phyloP scores from a whole-genome alignment of 1,284 basidiomycete genomes.

The Microbotryum saponariae region DNA sequence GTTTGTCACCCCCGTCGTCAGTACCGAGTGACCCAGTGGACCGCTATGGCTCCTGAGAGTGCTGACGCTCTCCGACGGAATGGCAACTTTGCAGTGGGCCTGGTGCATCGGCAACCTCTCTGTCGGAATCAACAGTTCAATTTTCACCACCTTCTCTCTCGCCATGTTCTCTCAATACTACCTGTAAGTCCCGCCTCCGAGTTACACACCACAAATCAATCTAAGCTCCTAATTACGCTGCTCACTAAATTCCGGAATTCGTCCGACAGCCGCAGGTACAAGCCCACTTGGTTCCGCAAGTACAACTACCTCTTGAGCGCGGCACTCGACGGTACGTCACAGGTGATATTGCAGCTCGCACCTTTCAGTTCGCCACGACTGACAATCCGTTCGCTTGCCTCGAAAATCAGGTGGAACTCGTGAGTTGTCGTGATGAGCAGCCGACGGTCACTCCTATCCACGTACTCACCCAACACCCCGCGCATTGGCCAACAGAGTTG shows the following conservation, averaged over 20 bases:
- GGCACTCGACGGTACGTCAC: constrained; percentile 32
- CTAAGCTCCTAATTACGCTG: no score
- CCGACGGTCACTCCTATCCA: no score
- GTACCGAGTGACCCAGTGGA: not conserved
- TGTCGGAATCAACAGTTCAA: constrained; percentile 31
- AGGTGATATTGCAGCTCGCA: constrained; percentile 12
- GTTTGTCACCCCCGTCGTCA: constrained; percentile 28
- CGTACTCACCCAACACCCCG: no score
- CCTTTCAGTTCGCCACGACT: no score
- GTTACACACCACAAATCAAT: no score
- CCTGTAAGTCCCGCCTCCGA: not conserved
- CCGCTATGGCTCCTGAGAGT: no score
- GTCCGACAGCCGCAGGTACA: constrained; percentile 9
- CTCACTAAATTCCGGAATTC: no score
- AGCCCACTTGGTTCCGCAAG: constrained; percentile 33
- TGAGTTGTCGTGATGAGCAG: no score
- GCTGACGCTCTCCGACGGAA: no score
- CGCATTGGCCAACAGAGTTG: no score
- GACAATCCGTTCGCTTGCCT: no score
- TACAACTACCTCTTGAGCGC: constrained; percentile 37
- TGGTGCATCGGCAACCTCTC: constrained; percentile 30
- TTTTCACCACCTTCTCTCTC: constrained; percentile 25
- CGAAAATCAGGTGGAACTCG: no score
- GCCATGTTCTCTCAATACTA: constrained; percentile 25
- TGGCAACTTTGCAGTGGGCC: not conserved